Base-by-base conservation (phyloP, 495 filamentous ascomycete species). In the Aspergillus mulundensis region DNA sequence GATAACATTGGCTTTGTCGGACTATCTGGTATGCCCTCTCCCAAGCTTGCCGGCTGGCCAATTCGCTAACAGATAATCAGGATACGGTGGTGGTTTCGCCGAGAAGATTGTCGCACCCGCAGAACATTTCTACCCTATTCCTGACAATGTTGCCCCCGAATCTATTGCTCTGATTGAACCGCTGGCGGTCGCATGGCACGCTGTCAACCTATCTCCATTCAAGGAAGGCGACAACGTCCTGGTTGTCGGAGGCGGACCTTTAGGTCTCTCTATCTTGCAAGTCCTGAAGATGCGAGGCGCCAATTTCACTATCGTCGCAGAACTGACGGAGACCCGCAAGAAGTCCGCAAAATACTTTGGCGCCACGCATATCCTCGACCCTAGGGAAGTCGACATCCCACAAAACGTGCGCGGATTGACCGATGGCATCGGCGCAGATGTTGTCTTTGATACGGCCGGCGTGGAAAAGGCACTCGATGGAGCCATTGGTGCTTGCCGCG, bases 131-230 rank as follows among this genome's bases (percentile, higher is more conserved):
- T 67, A 67, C 46, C 53, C 57, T 15, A 52, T 60, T 15, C 60
- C 65, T 0, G 60, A 63, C 14, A 53, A 52, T 7, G 19, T 64
- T 5, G 58, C 59, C 2, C 41, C 64, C 15, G 53, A 63, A 50
- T 46, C 67, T 4, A 53, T 63, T 70, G 81, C 84, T 3, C 67
- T 84, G 16, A 68, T 86, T 42, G 84, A 88, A 54, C 85, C 85
- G 0, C 69, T 87, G 0, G 69, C 82, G 10, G 84, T 87, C 5
- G 85, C 76, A 50, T 87, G 84, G 84, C 84, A 87, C 64, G 83
- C 82, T n/a, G 78, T 87, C 39, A 78, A 77, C 16, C 64, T 74
- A 41, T 78, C 75, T 15, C 72, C 77, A 0, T 73, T 83, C 60
- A 76, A 84, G 51, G 54, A 64, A 15, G 70, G 70, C n/a, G 71